Conservation (phyloP, 495 filamentous ascomycete species). For the Penicillium paxilli region DNA sequence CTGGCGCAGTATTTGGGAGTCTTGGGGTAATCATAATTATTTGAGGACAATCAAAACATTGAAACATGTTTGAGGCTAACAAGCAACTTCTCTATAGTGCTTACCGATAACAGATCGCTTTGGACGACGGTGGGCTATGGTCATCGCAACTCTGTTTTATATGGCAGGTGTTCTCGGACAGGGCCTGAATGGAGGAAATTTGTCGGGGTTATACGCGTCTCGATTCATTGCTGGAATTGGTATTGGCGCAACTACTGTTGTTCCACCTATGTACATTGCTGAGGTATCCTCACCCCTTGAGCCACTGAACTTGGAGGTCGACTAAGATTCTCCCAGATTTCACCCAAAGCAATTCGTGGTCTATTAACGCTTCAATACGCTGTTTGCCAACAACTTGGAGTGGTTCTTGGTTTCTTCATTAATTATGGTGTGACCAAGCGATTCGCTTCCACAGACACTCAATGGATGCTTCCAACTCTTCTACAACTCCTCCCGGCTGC, state of each 20-base stretch:
- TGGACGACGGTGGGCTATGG: constrained; percentile 40
- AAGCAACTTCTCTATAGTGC: constrained; percentile 6
- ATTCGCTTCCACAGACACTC: constrained; percentile 47
- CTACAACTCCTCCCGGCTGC: constrained; percentile 61
- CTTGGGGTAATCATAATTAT: no score
- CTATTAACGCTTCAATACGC: constrained; percentile 65
- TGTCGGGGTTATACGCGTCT: constrained; percentile 47
- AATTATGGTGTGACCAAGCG: constrained; percentile 57
- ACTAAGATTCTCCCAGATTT: constrained; percentile 40
- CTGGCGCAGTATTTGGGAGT: constrained; percentile 44
- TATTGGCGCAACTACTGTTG: constrained; percentile 57
- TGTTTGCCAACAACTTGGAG: constrained; percentile 56
- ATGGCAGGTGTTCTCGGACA: constrained; percentile 58
- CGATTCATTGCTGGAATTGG: constrained; percentile 62
- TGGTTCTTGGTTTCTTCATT: constrained; percentile 62
- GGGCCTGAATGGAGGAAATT: constrained; percentile 47
- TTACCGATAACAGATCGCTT: constrained; percentile 21
- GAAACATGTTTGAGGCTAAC: neutral
- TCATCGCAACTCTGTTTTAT: constrained; percentile 51
- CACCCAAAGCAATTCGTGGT: constrained; percentile 65
- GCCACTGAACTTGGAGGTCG: no score
- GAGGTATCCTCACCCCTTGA: constrained; percentile 20
- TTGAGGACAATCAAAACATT: neutral
- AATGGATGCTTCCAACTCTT: constrained; percentile 59
- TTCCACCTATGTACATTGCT: constrained; percentile 52